phyloP scores from a whole-genome alignment of 2,329 filamentous ascomycete species.

The Calonectria hawksworthii region DNA sequence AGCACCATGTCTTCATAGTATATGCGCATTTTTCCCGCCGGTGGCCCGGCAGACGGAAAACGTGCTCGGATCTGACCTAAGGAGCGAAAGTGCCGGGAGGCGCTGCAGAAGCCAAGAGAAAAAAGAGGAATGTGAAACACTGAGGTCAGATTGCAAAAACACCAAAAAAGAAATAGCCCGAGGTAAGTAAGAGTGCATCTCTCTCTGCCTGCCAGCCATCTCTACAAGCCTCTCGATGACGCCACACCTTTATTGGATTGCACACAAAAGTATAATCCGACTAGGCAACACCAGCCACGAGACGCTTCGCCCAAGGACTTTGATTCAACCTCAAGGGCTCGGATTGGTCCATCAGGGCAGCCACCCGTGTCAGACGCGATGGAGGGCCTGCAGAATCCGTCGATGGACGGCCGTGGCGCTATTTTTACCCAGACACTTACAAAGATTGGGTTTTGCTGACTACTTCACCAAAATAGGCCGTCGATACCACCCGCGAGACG shows the following conservation, averaged over 20 bases:
- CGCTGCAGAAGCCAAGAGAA: not conserved
- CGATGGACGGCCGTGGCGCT: not conserved
- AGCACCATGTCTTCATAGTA: not conserved
- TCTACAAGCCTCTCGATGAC: not conserved
- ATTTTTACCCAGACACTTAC: not conserved
- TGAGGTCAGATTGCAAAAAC: not conserved
- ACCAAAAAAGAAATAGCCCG: not conserved
- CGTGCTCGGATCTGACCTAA: conserved; percentile 1
- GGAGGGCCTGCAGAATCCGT: not conserved
- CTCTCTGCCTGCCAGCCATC: no score
- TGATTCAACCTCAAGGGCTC: not conserved
- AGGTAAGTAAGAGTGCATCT: not conserved
- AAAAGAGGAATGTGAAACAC: not conserved
- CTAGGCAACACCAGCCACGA: not conserved
- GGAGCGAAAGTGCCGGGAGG: not conserved
- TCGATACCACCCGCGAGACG: not conserved
- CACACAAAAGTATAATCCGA: not conserved
- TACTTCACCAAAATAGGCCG: not conserved
- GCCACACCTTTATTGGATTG: not conserved
- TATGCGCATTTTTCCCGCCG: not conserved
- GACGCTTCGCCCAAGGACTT: no score
- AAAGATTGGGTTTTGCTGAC: not conserved
- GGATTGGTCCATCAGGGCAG: not conserved
- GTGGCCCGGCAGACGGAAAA: not conserved
- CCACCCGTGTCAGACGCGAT: not conserved